Evolutionary conservation across 2,329 filamentous ascomycete genomes (phyloP), one percentile per base, ranked within the genome.

Genomic region (Penicillium sp.): DNA sequence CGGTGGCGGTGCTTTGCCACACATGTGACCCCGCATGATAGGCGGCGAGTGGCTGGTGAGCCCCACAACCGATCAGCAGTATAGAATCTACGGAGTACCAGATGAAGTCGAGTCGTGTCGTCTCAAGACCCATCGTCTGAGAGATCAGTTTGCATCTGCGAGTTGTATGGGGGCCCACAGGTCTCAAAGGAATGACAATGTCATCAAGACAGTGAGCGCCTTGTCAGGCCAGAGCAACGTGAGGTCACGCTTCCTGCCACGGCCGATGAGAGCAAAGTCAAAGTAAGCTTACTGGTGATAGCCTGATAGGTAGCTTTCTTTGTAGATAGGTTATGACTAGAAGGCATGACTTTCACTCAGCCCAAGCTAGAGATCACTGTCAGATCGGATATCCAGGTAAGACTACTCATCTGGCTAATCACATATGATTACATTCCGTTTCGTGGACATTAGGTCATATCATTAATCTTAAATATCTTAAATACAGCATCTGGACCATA

Each of bases 1-100:
- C 59, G 45, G 63, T 63, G 64, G 64, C 64, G 59, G 39, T 63
- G 63, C 55, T 47, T 45, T 54, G 66, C 66, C 66, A 67, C 66
- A 47, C 50, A 45, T 57, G 65, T 67, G 63, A 64, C 52, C 38
- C 52, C 52, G 25, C 52, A 45, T 55, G 41, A 55, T 55, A 38
- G 39, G 41, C 41, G 12, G 41, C 8, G 31, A 45, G 52, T 45
- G 39, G 52, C 52, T 45, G 41, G 31, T 45, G 41, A 17, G 38
- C 1, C 12, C 52, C 52, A 55, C 52, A 25, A 28, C 17, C 15
- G 41, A n/a, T 45, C 42, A 10, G 17, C 52, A 55, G 52, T 47
- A 55, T 47, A 5, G n/a, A 20, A 55, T 38, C n/a, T 55, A 55
- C 52, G 31, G 10, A 12, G 51, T 12, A 53, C 25, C 43, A 34